These are phyloP conservation scores for Yamadazyma triangularis DNA, from an alignment of 1,139 yeast genomes.

Conservation along the genomic window DNA sequence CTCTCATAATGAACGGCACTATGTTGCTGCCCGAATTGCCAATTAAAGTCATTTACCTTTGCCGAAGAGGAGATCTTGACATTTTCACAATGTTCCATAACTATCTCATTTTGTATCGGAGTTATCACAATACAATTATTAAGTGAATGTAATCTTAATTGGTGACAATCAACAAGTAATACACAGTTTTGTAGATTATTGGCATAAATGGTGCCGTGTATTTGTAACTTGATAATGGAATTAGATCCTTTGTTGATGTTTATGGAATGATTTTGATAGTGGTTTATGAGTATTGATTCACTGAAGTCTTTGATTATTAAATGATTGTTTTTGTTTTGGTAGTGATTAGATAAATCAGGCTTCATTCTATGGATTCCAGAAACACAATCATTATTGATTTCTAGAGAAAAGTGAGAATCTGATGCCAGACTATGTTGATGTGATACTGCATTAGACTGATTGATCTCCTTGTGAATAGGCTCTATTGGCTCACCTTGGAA, in stretches of 20 bases:
- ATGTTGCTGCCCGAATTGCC: constrained; percentile 3
- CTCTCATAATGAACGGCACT: constrained; percentile 1
- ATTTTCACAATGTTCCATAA: constrained; percentile 30
- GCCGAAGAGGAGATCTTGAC: constrained; percentile 5
- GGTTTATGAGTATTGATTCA: constrained; percentile 9
- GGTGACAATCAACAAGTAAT: constrained; percentile 32
- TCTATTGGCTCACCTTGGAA: constrained; percentile 25
- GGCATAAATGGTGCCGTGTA: constrained; percentile 31
- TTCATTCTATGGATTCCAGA: not conserved
- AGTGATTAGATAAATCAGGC: not conserved
- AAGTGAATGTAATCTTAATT: constrained; percentile 34
- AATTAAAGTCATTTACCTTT: constrained; percentile 11
- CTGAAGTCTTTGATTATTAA: constrained; percentile 12
- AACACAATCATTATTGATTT: no score
- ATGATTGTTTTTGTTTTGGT: constrained; percentile 6
- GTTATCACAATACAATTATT: constrained; percentile 18
- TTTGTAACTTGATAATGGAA: constrained; percentile 16
- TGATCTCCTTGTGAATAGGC: not conserved
- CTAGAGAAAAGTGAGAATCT: no score
- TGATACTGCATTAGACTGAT: no score
- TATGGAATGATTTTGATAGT: constrained; percentile 15
- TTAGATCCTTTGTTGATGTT: constrained; percentile 18
- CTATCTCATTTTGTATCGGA: constrained; percentile 19
- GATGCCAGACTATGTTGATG: no score
- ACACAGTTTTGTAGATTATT: constrained; percentile 21